phyloP scores from a whole-genome alignment of 805 yeast species.

The Yarrowia keelungensis region DNA sequence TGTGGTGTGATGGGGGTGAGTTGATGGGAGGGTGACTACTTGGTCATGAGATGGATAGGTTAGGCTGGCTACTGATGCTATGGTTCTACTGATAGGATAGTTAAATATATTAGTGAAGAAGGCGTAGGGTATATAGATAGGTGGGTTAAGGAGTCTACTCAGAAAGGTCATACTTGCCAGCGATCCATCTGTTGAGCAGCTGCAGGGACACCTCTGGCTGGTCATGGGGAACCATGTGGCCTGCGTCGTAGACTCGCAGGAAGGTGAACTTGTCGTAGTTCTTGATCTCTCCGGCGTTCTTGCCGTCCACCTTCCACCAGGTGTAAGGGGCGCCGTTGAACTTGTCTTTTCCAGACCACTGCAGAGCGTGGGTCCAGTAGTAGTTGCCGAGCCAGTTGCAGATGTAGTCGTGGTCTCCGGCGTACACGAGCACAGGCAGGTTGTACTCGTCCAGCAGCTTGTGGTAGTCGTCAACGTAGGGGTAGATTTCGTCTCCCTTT shows the following conservation, averaged over 20 bases:
- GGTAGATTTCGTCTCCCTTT: conserved; percentile 71
- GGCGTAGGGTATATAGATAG: no score
- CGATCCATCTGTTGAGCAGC: conserved; percentile 77
- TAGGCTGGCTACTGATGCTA: no score
- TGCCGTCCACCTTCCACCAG: conserved; percentile 47
- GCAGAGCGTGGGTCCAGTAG: conserved; percentile 80
- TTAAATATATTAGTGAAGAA: no score
- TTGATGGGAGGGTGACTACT: no score
- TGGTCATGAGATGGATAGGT: no score
- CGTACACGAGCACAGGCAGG: conserved; percentile 83
- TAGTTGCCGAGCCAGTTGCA: conserved; percentile 93
- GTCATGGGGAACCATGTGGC: conserved; percentile 92
- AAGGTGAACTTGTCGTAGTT: conserved; percentile 74
- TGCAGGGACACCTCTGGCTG: conserved; percentile 76
- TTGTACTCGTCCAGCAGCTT: conserved; percentile 60
- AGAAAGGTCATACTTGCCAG: background rate
- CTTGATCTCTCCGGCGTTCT: conserved; percentile 70
- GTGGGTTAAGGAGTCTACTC: background rate
- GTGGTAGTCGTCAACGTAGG: conserved; percentile 63
- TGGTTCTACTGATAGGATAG: background rate
- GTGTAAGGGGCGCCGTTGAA: conserved; percentile 54
- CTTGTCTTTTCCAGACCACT: conserved; percentile 64
- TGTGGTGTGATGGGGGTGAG: no score
- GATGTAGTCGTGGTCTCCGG: conserved; percentile 91
- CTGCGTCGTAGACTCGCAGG: conserved; percentile 79